Base-by-base conservation (phyloP, 768 basidiomycete species). In the Termitomyces titanicus region DNA sequence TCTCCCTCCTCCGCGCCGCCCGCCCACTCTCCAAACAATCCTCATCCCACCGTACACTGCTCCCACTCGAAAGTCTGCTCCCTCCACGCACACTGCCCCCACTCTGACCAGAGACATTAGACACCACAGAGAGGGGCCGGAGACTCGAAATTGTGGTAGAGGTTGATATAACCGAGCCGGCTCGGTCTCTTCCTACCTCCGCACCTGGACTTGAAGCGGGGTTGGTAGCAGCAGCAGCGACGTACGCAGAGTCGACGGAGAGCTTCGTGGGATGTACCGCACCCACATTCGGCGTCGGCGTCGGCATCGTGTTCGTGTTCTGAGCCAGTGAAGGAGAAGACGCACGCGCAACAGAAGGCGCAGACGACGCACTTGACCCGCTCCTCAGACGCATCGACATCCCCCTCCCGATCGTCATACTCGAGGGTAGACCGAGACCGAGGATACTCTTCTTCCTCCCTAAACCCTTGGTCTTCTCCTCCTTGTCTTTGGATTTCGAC, bases 381-480 rank as follows among this genome's bases (percentile, higher is more conserved):
- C 65, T 68, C 9, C 78, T 64, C 34, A 84, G 57, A 1, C 83
- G 61, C 56, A 64, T 61, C 3, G 60, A 72, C 65, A 79, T 70
- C 4, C 48, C 45, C 29, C 9, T 29, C 29, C 29, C 29, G 5
- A 29, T 29, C 29, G 29, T 29, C 29, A 29, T 29, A 29, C 29
- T 29, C 1, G 82, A 82, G 0, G 86, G 86, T 15, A 86, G 59
- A 0, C 85, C 85, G 2, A 88, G 67, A 0, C 83, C 86, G 10
- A 89, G 72, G 49, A 85, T 81, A 31, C 80, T 81, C 33, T 85
- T 88, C 78, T 83, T 85, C 64, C 76, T 78, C 0, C 74, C 74
- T 0, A 80, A 72, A 2, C 76, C 73, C 27, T 73, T 74, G 1
- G 67, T 54, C 18, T 60, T 64, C 2, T 60, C 66, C 24, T 67